A percentile compares a stretch with the other conserved stretches of the same genome.
Conservation (phyloP, 2,329 filamentous ascomycete genomes). For the Cladosporium oxysporum region DNA sequence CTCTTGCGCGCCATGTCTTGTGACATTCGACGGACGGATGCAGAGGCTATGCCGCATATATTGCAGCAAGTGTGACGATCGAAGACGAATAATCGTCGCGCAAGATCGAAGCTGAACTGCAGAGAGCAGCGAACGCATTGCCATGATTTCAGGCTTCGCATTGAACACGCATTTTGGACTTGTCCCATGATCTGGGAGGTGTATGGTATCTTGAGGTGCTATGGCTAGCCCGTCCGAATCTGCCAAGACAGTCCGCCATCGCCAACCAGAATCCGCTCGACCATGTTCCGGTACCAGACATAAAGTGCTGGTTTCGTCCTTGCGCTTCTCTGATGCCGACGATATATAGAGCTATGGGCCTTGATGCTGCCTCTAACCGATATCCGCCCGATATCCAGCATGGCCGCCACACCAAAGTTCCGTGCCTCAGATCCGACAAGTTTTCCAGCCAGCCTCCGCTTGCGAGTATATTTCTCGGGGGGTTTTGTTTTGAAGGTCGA, state of each 20-base stretch:
- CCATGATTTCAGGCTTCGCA: constrained; percentile 10
- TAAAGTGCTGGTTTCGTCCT: constrained; percentile 18
- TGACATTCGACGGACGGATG: constrained; percentile 6
- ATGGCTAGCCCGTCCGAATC: constrained; percentile 21
- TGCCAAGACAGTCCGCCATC: constrained; percentile 21
- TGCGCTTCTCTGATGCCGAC: constrained; percentile 20
- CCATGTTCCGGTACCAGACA: constrained; percentile 18
- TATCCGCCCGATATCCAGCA: constrained; percentile 20
- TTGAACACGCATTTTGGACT: constrained; percentile 14
- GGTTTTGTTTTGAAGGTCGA: neutral
- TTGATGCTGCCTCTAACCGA: constrained; percentile 19
- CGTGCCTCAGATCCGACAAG: neutral
- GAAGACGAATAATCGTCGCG: constrained; percentile 8
- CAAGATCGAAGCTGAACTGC: constrained; percentile 7
- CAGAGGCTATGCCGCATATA: neutral
- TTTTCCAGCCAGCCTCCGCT: constrained; percentile 1
- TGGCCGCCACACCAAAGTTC: constrained; percentile 12
- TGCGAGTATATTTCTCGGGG: neutral
- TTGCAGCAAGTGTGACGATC: neutral
- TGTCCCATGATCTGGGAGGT: constrained; percentile 14
- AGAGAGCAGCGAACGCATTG: constrained; percentile 1
- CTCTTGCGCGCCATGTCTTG: neutral
- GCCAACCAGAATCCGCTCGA: constrained; percentile 19
- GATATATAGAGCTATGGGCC: constrained; percentile 21
- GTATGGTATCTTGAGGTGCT: constrained; percentile 19